Evolutionary conservation across 1,284 basidiomycete genomes (phyloP).

Genomic region (Nidula niveotomentosa): DNA sequence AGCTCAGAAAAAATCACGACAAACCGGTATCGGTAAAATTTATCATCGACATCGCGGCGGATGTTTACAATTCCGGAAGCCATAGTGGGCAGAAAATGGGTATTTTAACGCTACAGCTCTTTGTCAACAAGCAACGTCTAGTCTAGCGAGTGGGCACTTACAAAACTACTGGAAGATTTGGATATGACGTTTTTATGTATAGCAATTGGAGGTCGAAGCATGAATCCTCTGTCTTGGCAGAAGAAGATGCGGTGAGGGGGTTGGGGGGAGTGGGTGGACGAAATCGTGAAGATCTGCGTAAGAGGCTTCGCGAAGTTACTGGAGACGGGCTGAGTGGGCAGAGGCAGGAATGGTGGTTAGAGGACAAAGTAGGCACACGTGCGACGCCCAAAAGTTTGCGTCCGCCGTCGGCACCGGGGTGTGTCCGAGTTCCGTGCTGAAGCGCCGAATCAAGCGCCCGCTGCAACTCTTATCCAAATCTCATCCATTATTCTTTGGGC

Average conservation of each 20-base stretch:
- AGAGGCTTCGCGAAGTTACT: slow-evolving; percentile 16
- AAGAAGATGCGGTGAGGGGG: slow-evolving; percentile 43
- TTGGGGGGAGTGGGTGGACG: slow-evolving; percentile 47
- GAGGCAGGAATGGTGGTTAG: slow-evolving; percentile 25
- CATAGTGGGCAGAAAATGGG: slow-evolving; percentile 67
- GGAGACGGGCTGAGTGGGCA: background rate
- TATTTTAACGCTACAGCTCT: slow-evolving; percentile 50
- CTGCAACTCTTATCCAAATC: background rate
- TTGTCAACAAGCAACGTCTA: background rate
- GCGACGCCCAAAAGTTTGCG: slow-evolving; percentile 14
- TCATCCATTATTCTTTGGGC: background rate
- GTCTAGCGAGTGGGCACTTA: slow-evolving; percentile 28
- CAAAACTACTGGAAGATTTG: slow-evolving; percentile 56
- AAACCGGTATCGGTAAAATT: slow-evolving; percentile 86
- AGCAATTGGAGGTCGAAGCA: slow-evolving; percentile 83
- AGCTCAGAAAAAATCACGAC: slow-evolving; percentile 15
- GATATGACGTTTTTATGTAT: slow-evolving; percentile 65
- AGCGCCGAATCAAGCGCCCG: background rate
- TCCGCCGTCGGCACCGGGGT: slow-evolving; percentile 14
- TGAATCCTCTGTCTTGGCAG: slow-evolving; percentile 83
- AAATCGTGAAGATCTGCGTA: slow-evolving; percentile 56
- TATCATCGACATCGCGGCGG: slow-evolving; percentile 97
- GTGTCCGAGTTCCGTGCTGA: background rate
- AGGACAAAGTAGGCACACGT: slow-evolving; percentile 19
- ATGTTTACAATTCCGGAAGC: slow-evolving; percentile 92